These are phyloP conservation scores for Magnaporthiopsis poae DNA, from an alignment of 2,329 filamentous ascomycete species.

Conservation along the genomic window DNA sequence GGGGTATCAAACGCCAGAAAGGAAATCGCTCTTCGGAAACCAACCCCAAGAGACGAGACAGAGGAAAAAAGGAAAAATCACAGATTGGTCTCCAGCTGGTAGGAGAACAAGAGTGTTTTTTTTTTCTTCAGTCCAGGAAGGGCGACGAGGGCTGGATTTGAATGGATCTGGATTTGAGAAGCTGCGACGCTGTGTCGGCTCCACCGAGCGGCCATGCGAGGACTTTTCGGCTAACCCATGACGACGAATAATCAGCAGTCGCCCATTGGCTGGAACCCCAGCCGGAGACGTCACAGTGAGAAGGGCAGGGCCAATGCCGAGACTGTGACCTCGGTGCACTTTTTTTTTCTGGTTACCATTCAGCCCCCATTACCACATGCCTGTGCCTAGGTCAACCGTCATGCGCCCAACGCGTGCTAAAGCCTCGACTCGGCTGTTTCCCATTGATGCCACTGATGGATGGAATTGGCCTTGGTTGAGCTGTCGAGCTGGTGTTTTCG, in stretches of 20 bases:
- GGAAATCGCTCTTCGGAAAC: neutral
- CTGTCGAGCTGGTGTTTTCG: neutral
- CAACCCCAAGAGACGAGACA: neutral
- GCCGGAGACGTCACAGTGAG: neutral
- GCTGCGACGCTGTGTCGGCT: neutral
- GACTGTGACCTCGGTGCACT: neutral
- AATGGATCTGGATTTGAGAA: neutral
- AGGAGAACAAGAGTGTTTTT: neutral
- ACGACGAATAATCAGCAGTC: neutral
- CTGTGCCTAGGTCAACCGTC: neutral
- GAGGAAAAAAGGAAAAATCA: neutral
- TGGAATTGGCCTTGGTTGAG: neutral
- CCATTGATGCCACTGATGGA: neutral
- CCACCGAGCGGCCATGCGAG: neutral
- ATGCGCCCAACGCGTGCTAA: no score
- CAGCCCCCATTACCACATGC: neutral
- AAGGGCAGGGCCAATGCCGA: neutral
- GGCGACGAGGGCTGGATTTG: neutral
- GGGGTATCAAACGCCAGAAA: slow-evolving; percentile 13
- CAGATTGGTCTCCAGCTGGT: no score
- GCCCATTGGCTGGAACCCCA: neutral
- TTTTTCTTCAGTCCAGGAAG: neutral
- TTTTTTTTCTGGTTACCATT: neutral
- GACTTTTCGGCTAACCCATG: neutral
- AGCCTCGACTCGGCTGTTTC: neutral